Conservation (phyloP, 441 rosid genomes). For the Biscutella laevigata region DNA sequence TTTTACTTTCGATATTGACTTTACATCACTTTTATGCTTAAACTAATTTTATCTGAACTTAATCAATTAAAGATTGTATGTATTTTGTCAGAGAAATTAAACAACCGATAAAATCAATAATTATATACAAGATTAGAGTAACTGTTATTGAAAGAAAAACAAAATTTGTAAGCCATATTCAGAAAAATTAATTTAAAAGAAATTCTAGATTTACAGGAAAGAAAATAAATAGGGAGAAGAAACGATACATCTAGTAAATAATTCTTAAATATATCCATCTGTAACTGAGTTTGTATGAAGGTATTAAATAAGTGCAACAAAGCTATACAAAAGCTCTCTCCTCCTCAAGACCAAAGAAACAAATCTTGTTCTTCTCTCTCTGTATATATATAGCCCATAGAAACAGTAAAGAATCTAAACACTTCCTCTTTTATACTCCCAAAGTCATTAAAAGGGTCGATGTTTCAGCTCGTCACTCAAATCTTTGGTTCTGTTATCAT, state of each 20-base stretch:
- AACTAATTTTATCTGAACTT: no score
- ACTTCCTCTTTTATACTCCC: slow-evolving; percentile 1
- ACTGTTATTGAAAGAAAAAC: no score
- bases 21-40: no score
- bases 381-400: slow-evolving; percentile 2
- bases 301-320: slow-evolving; percentile 11
- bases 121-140: no score
- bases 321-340: slow-evolving; percentile 20
- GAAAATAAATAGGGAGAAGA: neutral
- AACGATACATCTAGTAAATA: neutral
- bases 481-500: slow-evolving; percentile 14
- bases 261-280: neutral
- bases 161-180: no score
- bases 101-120: no score
- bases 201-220: neutral
- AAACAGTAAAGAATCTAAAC: slow-evolving; percentile 23
- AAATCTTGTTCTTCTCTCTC: slow-evolving; percentile 9
- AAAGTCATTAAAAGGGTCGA: neutral
- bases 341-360: slow-evolving; percentile 11
- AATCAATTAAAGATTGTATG: no score
- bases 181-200: neutral
- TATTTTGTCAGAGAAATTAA: no score
- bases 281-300: neutral
- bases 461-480: slow-evolving; percentile 14
- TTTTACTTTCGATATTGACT: no score